Evolutionary conservation across 2,329 filamentous ascomycete species (phyloP), one percentile per base, ranked within the genome.

Genomic region (Aureobasidium sp.): DNA sequence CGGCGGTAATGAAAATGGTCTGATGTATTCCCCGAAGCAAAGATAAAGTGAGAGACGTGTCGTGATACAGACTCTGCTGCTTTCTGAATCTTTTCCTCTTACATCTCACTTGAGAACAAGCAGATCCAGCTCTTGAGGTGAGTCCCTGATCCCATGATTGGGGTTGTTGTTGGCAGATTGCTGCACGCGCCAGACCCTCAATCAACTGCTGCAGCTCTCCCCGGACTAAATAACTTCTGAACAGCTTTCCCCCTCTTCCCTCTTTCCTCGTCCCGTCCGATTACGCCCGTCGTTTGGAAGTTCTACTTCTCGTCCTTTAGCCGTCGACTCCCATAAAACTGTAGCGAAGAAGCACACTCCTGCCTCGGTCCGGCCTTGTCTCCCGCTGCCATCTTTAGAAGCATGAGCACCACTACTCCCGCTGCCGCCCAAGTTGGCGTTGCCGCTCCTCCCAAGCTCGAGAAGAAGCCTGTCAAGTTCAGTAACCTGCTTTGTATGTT

Each of bases 381-480:
- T 42, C 53, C 61, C 63, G 66, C 61, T 62, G 48, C 60, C 62
- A 62, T 63, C 56, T 60, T 69, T 73, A 71, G 77, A 78, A 79
- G 79, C 79, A 80, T 81, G 79, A 80, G 77, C 71, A 62, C 66
- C 67, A 68, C 71, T 71, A 72, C 72, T 68, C 69, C 74, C 67
- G 64, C 71, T 64, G 71, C 72, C 63, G 68, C 73, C 63, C 67
- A 72, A 64, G 78, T 82, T 70, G 76, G 78, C 68, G 71, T 77
- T 75, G 75, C 78, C 74, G 73, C 78, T 77, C 78, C 79, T 75
- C 77, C 80, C 76, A 79, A 76, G 77, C 81, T 95, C 76, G 92
- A 97, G 88, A 97, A 97, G 89, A 97, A 97, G 86, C 94, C 94
- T 69, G 85, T 99, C 85, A 97, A 97, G 86, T 97, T 97, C 84